phyloP scores from a whole-genome alignment of 345 rosid genomes.

The Arabidopsis thaliana region TAIR10.1 NC_003071.7:8749501-8750000 shows the following conservation, averaged over 20 bases:
- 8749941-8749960: constrained; percentile 76
- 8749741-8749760: constrained; percentile 87
- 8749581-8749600: constrained; percentile 91
- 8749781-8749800: constrained; percentile 94
- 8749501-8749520: constrained; percentile 97
- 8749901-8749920: not conserved
- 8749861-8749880: constrained; percentile 80
- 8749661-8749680: constrained; percentile 3
- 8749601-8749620: constrained; percentile 81
- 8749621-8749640: constrained; percentile 63
- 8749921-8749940: constrained; percentile 20
- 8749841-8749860: constrained; percentile 93
- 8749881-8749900: constrained; percentile 32
- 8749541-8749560: constrained; percentile 92
- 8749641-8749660: constrained; percentile 24
- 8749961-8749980: constrained; percentile 91
- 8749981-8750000: constrained; percentile 78
- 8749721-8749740: constrained; percentile 52
- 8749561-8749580: constrained; percentile 99
- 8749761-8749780: constrained; percentile 72
- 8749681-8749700: not conserved
- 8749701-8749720: constrained; percentile 26
- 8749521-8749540: constrained; percentile 76
- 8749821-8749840: constrained; percentile 94
- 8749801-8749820: constrained; percentile 81